A percentile compares a stretch with the other conserved stretches of the same genome.
phyloP scores from a whole-genome alignment of 2,329 filamentous ascomycete species.

The Colletotrichum cuscutae region DNA sequence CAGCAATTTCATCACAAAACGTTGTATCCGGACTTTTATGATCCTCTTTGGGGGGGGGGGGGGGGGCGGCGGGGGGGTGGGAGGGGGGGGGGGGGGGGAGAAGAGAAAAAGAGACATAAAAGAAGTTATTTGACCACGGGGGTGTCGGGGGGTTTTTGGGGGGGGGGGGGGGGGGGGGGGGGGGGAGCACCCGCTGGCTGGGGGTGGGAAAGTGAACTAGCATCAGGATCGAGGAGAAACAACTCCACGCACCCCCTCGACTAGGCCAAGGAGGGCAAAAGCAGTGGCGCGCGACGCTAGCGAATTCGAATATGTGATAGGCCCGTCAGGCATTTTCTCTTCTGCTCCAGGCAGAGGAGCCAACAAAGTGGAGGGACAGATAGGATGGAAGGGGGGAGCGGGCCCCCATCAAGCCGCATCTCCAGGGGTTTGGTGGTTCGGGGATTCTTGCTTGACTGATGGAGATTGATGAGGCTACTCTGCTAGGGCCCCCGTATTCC shows the following conservation, averaged over 20 bases:
- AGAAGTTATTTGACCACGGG: no score
- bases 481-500: not conserved
- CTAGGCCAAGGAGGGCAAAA: slow-evolving; percentile 27
- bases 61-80: no score
- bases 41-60: slow-evolving; percentile 17
- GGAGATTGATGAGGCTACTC: slow-evolving; percentile 18
- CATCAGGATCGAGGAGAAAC: slow-evolving; percentile 22
- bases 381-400: not conserved
- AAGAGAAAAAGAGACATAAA: no score
- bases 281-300: slow-evolving; percentile 32
- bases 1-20: slow-evolving; percentile 32
- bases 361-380: slow-evolving; percentile 25
- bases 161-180: slow-evolving; percentile 22
- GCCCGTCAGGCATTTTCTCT: not conserved
- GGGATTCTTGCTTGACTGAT: slow-evolving; percentile 2
- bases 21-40: slow-evolving; percentile 30
- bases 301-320: slow-evolving; percentile 14
- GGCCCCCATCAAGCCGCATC: not conserved
- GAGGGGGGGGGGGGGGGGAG: slow-evolving; percentile 21
- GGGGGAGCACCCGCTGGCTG: slow-evolving; percentile 16
- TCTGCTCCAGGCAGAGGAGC: slow-evolving; percentile 22
- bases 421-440: slow-evolving; percentile 9
- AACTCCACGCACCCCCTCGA: slow-evolving; percentile 1
- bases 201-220: slow-evolving; percentile 19
- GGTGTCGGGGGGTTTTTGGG: no score